Percentiles rank a stretch among this genome's conserved stretches.
These are phyloP conservation scores for Cadophora sp. DNA, from an alignment of 2,329 filamentous ascomycete genomes.

Conservation along the genomic window DNA sequence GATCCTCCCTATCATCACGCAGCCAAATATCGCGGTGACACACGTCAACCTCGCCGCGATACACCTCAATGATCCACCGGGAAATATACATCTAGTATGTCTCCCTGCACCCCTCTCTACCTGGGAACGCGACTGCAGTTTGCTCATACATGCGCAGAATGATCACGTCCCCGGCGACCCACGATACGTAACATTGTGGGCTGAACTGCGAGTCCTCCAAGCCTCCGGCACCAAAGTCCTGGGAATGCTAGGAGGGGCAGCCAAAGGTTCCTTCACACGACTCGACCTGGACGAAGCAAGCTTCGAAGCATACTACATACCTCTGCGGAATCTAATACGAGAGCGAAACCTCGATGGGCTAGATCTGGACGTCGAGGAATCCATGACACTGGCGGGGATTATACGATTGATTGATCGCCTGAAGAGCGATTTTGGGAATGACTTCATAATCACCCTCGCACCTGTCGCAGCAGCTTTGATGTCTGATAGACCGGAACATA, in stretches of 20 bases:
- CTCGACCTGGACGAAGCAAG: constrained; percentile 61
- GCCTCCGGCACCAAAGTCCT: constrained; percentile 78
- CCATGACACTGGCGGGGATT: constrained; percentile 70
- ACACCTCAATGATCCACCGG: constrained; percentile 75
- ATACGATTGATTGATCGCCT: constrained; percentile 72
- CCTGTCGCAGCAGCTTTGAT: constrained; percentile 81
- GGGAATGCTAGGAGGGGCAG: constrained; percentile 88
- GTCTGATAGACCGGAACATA: constrained; percentile 59
- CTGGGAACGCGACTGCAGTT: constrained; percentile 56
- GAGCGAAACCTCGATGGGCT: constrained; percentile 69
- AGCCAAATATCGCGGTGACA: constrained; percentile 67
- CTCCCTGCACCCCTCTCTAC: constrained; percentile 79
- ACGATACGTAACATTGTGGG: constrained; percentile 77
- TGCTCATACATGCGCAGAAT: constrained; percentile 64
- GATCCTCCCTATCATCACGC: constrained; percentile 57
- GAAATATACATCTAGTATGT: constrained; percentile 47
- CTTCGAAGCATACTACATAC: constrained; percentile 78
- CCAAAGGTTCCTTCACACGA: constrained; percentile 72
- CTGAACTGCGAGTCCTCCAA: constrained; percentile 76
- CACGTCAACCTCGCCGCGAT: constrained; percentile 89
- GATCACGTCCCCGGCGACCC: constrained; percentile 74
- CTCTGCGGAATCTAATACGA: constrained; percentile 70
- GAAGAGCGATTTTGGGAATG: constrained; percentile 70
- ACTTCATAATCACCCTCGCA: constrained; percentile 80
- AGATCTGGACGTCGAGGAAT: constrained; percentile 83